Evolutionary conservation across 2,329 filamentous ascomycete species (phyloP), one percentile per base, ranked within the genome.

Genomic region (Exutisphaerella laricina): DNA sequence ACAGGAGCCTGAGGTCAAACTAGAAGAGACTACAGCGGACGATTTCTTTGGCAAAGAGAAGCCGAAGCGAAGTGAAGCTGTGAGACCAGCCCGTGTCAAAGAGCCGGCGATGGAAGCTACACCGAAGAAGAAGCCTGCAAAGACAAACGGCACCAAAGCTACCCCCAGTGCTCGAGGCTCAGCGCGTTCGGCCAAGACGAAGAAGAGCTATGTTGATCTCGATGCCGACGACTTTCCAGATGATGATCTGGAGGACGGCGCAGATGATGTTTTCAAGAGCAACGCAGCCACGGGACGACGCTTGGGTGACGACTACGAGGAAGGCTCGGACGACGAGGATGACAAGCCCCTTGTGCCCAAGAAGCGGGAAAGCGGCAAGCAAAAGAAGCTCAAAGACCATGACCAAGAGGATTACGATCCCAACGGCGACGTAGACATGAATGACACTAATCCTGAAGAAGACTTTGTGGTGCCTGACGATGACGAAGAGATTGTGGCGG

Each of bases 261-360:
- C 78, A n/a, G 84, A 88, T 51, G 89, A 95, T 55, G 88, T 95
- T 14, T 89, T 89, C 64, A 84, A 82, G 10, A 82, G 84, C 3
- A 80, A 86, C 51, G 76, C 75, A 23, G 84, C 80, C 59, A 70
- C 77, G 32, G 79, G 75, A 43, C 54, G 46, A 41, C 53, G 54
- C 37, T 48, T 66, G 36, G 84, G 80, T 29, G 85, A 92, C 58
- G 82, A 87, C 40, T 87, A 89, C 43, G 74, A 78, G 45, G 84
- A 84, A 47, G 70, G 69, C 39, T 79, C 79, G 14, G 74, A 73
- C 32, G 84, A 82, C 34, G 56, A 61, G 28, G 87, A 92, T 41
- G 83, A 88, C 22, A 80, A 87, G 35, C 18, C 63, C 75, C 7
- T 82, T 1, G 74, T 78, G 55, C 74, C 81, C 1, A 54, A 56